phyloP scores from a whole-genome alignment of 163 green algal species.

The Volvox carteri region DNA sequence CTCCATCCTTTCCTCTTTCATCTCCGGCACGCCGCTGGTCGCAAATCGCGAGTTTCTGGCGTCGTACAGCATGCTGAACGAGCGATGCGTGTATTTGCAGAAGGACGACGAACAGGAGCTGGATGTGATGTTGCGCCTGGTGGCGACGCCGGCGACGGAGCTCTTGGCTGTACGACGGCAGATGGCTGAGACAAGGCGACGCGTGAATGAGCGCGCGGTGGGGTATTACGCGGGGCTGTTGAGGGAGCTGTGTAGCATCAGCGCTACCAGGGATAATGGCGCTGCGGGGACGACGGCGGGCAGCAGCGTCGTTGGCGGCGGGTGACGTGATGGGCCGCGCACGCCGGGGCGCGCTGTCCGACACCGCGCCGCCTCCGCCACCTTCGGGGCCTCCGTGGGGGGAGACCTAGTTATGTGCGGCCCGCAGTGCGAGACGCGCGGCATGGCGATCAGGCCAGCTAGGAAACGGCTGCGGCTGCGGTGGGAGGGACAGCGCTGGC shows the following conservation, averaged over 20 bases:
- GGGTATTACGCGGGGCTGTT: constrained; percentile 1
- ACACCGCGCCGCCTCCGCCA: no score
- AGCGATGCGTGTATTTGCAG: constrained; percentile 31
- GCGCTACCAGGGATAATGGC: not conserved
- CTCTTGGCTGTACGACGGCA: constrained; percentile 28
- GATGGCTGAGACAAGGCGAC: not conserved
- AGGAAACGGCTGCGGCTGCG: no score
- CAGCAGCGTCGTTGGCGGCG: not conserved
- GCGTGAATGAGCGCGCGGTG: constrained; percentile 16
- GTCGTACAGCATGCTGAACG: constrained; percentile 47
- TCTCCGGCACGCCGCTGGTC: constrained; percentile 58
- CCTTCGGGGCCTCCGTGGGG: no score
- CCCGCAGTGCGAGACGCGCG: no score
- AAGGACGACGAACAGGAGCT: constrained; percentile 8
- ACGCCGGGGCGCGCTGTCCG: no score
- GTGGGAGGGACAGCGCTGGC: no score
- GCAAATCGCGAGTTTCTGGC: constrained; percentile 39
- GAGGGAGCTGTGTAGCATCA: constrained; percentile 21
- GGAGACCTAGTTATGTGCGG: no score
- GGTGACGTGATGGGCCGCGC: no score
- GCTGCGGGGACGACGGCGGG: not conserved
- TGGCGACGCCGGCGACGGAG: not conserved
- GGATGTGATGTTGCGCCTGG: constrained; percentile 60
- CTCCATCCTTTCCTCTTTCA: constrained; percentile 55
- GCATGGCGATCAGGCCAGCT: no score